A percentile compares a stretch with the other conserved stretches of the same genome.
phyloP scores from a whole-genome alignment of 192 early-diverging fungal genomes.

The Umbelopsis sp. region DNA sequence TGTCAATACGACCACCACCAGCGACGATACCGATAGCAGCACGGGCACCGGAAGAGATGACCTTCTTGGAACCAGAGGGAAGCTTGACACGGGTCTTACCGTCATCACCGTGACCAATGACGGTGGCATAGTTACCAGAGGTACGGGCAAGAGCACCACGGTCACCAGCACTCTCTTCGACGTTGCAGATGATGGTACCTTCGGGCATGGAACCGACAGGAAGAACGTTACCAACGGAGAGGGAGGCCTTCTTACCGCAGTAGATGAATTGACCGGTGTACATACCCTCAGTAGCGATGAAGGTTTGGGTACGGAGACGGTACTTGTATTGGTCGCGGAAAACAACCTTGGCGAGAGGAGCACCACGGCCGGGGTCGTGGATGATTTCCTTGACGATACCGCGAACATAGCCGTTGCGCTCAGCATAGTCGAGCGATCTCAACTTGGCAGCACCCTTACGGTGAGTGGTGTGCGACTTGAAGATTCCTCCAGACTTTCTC shows the following conservation, averaged over 20 bases:
- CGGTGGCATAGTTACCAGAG: conserved; percentile 98
- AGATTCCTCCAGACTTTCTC: conserved; percentile 98
- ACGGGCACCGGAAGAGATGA: conserved; percentile 87
- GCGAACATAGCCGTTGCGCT: conserved; percentile 96
- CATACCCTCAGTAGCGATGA: conserved; percentile 98
- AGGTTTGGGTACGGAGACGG: conserved; percentile 87
- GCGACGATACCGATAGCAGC: conserved; percentile 97
- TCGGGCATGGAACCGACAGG: conserved; percentile 94
- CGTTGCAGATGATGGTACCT: conserved; percentile 95
- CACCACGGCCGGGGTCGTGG: conserved; percentile 97
- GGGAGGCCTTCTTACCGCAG: conserved; percentile 94
- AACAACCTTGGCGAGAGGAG: conserved; percentile 83
- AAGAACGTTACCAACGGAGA: conserved; percentile 94
- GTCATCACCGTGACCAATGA: conserved; percentile 99
- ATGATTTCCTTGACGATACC: conserved; percentile 99
- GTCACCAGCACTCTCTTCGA: conserved; percentile 96
- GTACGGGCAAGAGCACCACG: conserved; percentile 93
- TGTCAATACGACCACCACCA: conserved; percentile 99
- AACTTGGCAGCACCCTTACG: conserved; percentile 96
- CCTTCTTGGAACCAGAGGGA: conserved; percentile 99
- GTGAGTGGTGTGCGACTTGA: conserved; percentile 93
- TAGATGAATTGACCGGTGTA: conserved; percentile 99
- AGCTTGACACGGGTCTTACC: conserved; percentile 97
- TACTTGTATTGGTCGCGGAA: conserved; percentile 54
- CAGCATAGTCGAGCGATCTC: conserved; percentile 92